A percentile compares a stretch with the other conserved stretches of the same genome.
These are phyloP conservation scores for Macadamia tetraphylla DNA, from an alignment of 164 flowering plant genomes.

Conservation along the genomic window DNA sequence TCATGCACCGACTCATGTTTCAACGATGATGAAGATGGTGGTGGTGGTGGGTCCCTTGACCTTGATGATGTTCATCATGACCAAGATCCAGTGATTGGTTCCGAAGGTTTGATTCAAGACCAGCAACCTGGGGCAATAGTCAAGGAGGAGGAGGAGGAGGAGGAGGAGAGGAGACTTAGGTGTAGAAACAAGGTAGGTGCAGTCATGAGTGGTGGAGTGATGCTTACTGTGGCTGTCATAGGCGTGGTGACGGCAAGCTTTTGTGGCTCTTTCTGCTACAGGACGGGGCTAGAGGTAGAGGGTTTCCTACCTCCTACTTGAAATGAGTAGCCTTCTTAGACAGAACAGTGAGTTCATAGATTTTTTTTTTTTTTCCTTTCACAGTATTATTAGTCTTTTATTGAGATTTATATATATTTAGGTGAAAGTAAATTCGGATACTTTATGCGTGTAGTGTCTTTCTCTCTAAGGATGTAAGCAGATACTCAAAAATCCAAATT, in stretches of 20 bases:
- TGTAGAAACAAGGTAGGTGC: constrained; percentile 4
- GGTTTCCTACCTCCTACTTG: constrained; percentile 9
- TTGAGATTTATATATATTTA: too few species aligned
- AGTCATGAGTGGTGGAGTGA: constrained; percentile 8
- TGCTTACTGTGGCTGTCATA: constrained; percentile 12
- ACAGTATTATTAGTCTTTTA: too few species aligned
- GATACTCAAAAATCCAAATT: too few species aligned
- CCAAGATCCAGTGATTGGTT: constrained; percentile 1
- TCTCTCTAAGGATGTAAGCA: too few species aligned
- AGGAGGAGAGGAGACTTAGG: constrained; percentile 9
- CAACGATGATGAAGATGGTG: constrained; percentile 24
- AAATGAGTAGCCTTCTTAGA: neutral
- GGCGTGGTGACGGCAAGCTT: constrained; percentile 14
- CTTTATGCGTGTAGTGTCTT: too few species aligned
- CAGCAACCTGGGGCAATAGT: neutral
- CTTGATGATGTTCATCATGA: neutral
- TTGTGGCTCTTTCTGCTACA: constrained; percentile 6
- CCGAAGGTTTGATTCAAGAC: constrained; percentile 2
- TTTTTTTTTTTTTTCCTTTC: too few species aligned
- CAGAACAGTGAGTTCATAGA: too few species aligned
- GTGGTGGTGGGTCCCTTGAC: neutral
- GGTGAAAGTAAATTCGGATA: too few species aligned
- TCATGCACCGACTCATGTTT: constrained; percentile 38
- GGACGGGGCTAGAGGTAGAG: constrained; percentile 1
- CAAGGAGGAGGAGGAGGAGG: neutral